Base-by-base conservation (phyloP, 129 eudicot species). In the Arctium minus region DNA sequence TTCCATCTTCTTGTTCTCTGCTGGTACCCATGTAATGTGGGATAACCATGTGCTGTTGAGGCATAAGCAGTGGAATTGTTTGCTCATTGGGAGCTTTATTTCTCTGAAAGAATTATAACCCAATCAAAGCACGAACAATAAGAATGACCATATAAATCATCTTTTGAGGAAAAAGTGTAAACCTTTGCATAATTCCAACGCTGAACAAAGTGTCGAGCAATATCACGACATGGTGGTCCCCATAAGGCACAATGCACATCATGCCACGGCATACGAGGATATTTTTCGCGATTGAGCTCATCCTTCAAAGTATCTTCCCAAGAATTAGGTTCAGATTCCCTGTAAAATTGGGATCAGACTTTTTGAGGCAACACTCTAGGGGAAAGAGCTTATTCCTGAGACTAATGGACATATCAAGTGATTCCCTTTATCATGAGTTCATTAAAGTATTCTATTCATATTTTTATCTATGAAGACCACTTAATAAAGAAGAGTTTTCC, bases 221-320 rank as follows among this genome's bases (percentile, higher is more conserved):
- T 86, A 85, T 96, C 99, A 70, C 99, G 97, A 82, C 97, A 93
- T 74, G 99, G 99, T 72, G 99, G 99, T 15, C 99, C 99, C 97
- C 94, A 96, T 31, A 96, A 91, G 15, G 99, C 99, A 77, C 99
- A 96, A 77, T 96, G 99, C 64, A 96, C 99, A 89, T 96, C 99
- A 89, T 96, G 99, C 99, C 99, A 96, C 42, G 99, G 99, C 99
- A 96, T 93, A 80, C 98, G 99, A 56, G 99, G 99, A 89, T 93
- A 89, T 70, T 90, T 93, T 76, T 80, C 82, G 72, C 99, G 93
- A 76, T 93, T 91, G 36, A 96, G 67, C 85, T 96, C 97, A 82
- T 96, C 99, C 86, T 90, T 96, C 93, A 91, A 89, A 35, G 97
- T 88, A 82, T 96, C 98, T 78, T 96, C 99, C 99, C 99, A 96